These are phyloP conservation scores for Blastomyces gilchristii DNA, from an alignment of 2,329 filamentous ascomycete genomes.

Conservation along the genomic window DNA sequence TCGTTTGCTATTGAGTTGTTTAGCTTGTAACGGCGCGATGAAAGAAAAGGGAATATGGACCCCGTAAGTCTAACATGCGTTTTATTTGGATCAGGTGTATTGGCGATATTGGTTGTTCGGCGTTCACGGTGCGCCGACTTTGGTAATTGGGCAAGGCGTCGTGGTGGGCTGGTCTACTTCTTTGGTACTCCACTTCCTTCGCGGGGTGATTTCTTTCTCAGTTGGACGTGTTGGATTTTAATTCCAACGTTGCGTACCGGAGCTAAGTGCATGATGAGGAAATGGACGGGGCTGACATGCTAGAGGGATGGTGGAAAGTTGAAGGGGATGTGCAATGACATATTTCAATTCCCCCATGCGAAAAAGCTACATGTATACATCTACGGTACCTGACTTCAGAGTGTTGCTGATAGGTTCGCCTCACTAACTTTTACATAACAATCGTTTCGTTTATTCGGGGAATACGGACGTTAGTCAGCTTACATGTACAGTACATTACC, in stretches of 20 bases:
- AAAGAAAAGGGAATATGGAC: background rate
- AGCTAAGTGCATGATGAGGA: background rate
- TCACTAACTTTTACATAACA: background rate
- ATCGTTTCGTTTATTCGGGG: background rate
- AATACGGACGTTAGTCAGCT: background rate
- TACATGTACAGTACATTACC: background rate
- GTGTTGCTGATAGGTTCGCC: background rate
- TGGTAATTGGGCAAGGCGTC: background rate
- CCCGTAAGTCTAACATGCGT: background rate
- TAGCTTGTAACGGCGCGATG: background rate
- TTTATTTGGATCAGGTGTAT: background rate
- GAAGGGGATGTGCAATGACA: background rate
- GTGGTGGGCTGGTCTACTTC: background rate
- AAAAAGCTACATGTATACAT: background rate
- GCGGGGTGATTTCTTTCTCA: background rate
- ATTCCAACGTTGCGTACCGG: background rate
- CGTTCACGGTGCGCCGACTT: too few species aligned
- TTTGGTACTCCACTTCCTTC: background rate
- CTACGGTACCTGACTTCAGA: background rate
- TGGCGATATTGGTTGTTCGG: background rate
- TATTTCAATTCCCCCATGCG: background rate
- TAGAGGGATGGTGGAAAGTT: background rate
- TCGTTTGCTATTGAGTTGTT: background rate
- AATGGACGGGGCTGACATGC: background rate
- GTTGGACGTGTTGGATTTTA: constrained; percentile 4